Evolutionary conservation across 192 early-diverging fungal genomes (phyloP).

Genomic region (Mortierella claussenii): DNA sequence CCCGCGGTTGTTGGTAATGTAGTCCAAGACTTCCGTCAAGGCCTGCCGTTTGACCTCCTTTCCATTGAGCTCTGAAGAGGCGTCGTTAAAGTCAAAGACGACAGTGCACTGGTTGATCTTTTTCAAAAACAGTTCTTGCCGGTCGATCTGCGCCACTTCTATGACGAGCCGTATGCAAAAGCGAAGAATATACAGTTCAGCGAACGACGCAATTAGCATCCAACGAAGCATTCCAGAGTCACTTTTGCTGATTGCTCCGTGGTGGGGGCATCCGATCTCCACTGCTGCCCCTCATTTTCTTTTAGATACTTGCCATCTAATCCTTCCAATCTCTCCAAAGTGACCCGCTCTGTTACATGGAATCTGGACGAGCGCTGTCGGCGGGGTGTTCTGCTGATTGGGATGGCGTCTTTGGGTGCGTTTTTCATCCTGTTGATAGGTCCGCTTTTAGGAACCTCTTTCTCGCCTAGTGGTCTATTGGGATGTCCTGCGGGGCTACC

Average conservation of each 20-base stretch:
- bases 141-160: conserved; percentile 85
- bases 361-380: conserved; percentile 90
- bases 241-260: too few relatives aligned
- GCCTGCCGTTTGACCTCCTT: conserved; percentile 97
- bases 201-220: too few relatives aligned
- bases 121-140: conserved; percentile 90
- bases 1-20: conserved; percentile 88
- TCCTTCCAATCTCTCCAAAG: conserved; percentile 77
- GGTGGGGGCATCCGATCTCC: too few relatives aligned
- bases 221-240: too few relatives aligned
- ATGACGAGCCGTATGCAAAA: not conserved
- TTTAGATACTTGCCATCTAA: conserved; percentile 73
- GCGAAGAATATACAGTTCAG: too few relatives aligned
- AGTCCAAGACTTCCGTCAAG: conserved; percentile 92
- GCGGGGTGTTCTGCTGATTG: conserved; percentile 80
- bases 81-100: conserved; percentile 97
- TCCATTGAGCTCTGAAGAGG: conserved; percentile 85
- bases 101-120: conserved; percentile 93
- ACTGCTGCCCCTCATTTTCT: too few relatives aligned
- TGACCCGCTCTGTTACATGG: conserved; percentile 82
- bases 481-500: conserved; percentile 21
- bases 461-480: conserved; percentile 8
- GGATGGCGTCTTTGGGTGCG: conserved; percentile 75
- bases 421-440: conserved; percentile 62
- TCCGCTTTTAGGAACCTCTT: conserved; percentile 57